Base-by-base conservation (phyloP, 768 basidiomycete species). In the Tricholoma furcatifolium region DNA sequence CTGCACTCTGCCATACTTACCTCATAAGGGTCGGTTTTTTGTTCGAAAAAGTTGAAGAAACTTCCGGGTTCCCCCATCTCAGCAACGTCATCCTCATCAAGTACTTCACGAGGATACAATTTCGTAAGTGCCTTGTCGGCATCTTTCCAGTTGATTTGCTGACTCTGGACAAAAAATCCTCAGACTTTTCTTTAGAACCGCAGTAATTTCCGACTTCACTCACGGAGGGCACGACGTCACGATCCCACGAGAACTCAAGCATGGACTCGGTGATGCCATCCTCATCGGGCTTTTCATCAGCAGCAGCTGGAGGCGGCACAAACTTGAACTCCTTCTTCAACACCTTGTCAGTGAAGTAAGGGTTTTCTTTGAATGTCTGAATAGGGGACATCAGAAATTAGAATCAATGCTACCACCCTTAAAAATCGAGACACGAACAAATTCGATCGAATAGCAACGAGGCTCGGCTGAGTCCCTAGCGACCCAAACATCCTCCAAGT, bases 11-110 rank as follows among this genome's bases (percentile, higher is more conserved):
- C 14, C 51, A 51, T 11, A 34, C 59, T 46, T 38, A 91, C 91
- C 58, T 91, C 87, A 55, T 75, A 80, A 12, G 81, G 78, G 63
- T 92, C 91, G 35, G 72, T 64, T 10, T 76, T 74, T 55, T 77
- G 64, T 69, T 88, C 91, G 56, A 93, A 92, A 65, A 88, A 87
- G 73, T 92, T 91, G 80, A 93, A 93, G 75, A 93, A 91, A 64
- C 85, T 90, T 51, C 91, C 91, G 44, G 78, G 70, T 44, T 93
- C 50, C 18, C 20, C 80, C 75, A 38, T 78, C 60, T 30, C 36
- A n/a, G n/a, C 32, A 31, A 86, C 85, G 21, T 82, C 79, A 15
- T 87, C 88, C 21, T 79, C 81, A 8, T 83, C 83, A 45, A 75
- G 84, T 30, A 65, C 61, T 49, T 82, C 78, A 31, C 85, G 83